Conservation (phyloP, 2,329 filamentous ascomycete species). For the Dothistroma pini region DNA sequence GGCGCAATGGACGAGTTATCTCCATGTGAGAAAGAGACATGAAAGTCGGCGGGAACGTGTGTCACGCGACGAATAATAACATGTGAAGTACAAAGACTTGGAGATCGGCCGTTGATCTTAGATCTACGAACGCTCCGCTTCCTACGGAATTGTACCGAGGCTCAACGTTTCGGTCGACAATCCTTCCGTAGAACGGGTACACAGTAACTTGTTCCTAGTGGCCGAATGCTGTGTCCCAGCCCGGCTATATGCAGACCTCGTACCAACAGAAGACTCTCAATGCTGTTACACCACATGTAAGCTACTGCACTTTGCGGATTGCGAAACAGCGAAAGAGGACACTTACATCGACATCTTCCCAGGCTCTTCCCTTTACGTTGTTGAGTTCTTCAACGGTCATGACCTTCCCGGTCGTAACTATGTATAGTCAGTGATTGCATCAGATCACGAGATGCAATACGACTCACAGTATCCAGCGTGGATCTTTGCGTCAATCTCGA, state of each 20-base stretch:
- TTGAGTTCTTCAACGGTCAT: slow-evolving; percentile 83
- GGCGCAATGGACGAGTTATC: not conserved
- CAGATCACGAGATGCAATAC: not conserved
- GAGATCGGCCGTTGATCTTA: slow-evolving; percentile 2
- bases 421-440: slow-evolving; percentile 15
- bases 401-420: slow-evolving; percentile 79
- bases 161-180: not conserved
- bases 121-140: slow-evolving; percentile 9
- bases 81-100: not conserved
- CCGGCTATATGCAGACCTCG: not conserved
- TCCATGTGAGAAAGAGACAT: not conserved
- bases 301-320: slow-evolving; percentile 11
- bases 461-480: slow-evolving; percentile 66
- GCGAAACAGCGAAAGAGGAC: not conserved
- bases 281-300: slow-evolving; percentile 19
- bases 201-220: not conserved
- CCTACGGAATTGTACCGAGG: not conserved
- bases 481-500: slow-evolving; percentile 99
- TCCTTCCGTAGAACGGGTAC: not conserved
- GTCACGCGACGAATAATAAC: not conserved
- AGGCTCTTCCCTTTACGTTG: slow-evolving; percentile 82
- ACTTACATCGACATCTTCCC: slow-evolving; percentile 65
- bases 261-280: slow-evolving; percentile 8
- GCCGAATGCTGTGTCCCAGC: slow-evolving; percentile 1
- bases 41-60: not conserved